Conservation (phyloP, 768 basidiomycete species). For the Mycena rebaudengoi region DNA sequence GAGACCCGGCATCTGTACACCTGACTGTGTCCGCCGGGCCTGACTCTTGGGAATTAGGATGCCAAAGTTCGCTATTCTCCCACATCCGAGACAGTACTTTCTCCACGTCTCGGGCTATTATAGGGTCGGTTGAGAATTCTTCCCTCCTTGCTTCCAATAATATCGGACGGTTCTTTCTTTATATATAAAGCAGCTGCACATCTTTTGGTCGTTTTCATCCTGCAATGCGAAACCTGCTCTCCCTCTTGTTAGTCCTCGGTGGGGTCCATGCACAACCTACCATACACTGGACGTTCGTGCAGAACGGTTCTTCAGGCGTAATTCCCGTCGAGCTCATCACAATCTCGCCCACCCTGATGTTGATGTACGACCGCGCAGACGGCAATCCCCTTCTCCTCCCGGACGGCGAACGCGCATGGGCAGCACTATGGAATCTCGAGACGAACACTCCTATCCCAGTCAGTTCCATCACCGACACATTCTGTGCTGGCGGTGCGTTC, state of each 20-base stretch:
- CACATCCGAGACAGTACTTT: not conserved
- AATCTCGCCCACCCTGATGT: conserved; percentile 20
- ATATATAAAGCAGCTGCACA: too few relatives aligned
- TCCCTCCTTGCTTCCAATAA: too few relatives aligned
- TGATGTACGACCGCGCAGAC: conserved; percentile 20
- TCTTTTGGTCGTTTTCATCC: too few relatives aligned
- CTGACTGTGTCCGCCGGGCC: too few relatives aligned
- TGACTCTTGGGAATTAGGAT: not conserved
- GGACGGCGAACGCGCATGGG: conserved; percentile 23
- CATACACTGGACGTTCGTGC: conserved; percentile 18
- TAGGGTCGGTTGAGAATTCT: too few relatives aligned
- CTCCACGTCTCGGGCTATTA: not conserved
- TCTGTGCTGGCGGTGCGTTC: conserved; percentile 21
- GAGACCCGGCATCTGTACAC: too few relatives aligned
- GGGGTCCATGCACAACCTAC: not conserved
- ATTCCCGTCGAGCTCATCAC: conserved; percentile 22
- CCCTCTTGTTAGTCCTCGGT: not conserved
- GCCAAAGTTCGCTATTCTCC: not conserved
- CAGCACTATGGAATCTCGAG: conserved; percentile 23
- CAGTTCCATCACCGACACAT: conserved; percentile 15
- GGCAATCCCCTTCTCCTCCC: conserved; percentile 19
- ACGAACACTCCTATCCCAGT: conserved; percentile 19
- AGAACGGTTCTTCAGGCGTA: conserved; percentile 20
- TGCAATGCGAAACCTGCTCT: not conserved
- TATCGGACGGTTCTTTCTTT: too few relatives aligned